These are phyloP conservation scores for Cinnamomum micranthum DNA, from an alignment of 164 flowering plant genomes.

Conservation along the genomic window DNA sequence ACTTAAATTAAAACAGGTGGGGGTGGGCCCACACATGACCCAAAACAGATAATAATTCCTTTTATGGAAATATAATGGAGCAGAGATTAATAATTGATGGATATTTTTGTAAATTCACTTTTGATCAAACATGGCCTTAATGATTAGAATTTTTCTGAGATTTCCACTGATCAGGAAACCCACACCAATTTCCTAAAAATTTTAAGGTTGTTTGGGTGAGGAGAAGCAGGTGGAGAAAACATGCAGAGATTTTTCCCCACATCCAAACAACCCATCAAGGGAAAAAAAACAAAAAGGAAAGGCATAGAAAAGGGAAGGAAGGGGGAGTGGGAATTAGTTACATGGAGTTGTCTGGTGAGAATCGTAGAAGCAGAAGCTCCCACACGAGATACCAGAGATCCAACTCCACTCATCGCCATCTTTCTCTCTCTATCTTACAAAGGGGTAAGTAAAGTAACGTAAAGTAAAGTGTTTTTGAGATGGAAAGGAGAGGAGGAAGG, in stretches of 20 bases:
- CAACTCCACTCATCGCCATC: constrained; percentile 52
- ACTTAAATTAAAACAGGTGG: no score
- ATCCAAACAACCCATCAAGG: neutral
- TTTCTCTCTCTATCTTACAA: neutral
- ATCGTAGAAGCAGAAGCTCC: constrained; percentile 15
- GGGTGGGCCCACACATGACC: no score
- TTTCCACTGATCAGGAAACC: neutral
- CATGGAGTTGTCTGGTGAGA: constrained; percentile 47
- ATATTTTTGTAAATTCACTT: no score
- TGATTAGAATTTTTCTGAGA: neutral
- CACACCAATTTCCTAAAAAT: no score
- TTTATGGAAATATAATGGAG: no score
- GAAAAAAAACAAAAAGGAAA: neutral
- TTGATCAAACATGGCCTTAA: neutral
- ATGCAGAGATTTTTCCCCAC: neutral
- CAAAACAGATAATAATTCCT: no score
- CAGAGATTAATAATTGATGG: no score
- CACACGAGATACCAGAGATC: constrained; percentile 31
- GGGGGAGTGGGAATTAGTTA: constrained; percentile 13
- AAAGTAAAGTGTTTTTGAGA: no score
- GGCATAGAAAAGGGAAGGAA: neutral
- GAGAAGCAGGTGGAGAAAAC: no score
- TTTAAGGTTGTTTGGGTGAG: neutral
- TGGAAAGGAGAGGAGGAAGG: no score
- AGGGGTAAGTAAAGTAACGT: no score